Percentiles rank a stretch among this genome's conserved stretches.
phyloP scores from a whole-genome alignment of 139 green algal genomes.

The Tetradesmus obliquus region DNA sequence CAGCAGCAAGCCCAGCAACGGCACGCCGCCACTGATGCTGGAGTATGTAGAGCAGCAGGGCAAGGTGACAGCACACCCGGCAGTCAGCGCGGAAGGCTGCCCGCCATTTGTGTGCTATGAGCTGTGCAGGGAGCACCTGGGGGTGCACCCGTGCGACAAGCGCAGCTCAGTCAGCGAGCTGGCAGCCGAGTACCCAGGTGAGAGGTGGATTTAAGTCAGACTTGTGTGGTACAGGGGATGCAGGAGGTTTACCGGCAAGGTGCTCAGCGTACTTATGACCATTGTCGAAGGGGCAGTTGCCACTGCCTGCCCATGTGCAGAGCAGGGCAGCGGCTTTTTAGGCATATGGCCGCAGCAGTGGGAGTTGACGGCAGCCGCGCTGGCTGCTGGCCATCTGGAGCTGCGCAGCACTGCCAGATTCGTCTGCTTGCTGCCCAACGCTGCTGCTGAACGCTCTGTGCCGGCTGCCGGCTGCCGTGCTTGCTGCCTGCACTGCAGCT shows the following conservation, averaged over 20 bases:
- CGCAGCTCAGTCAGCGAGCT: constrained; percentile 37
- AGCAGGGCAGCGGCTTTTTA: neutral
- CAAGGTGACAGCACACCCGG: constrained; percentile 37
- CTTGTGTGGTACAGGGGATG: too few relatives aligned
- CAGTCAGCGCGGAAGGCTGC: constrained; percentile 52
- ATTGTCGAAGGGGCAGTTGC: neutral
- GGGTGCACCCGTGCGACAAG: constrained; percentile 65
- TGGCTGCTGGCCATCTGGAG: neutral
- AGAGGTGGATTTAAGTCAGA: neutral
- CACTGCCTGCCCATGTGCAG: neutral
- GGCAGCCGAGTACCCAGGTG: constrained; percentile 51
- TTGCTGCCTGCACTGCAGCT: constrained; percentile 18
- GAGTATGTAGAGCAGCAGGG: constrained; percentile 47
- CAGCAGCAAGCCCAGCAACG: neutral
- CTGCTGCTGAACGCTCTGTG: neutral
- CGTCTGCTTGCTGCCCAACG: neutral
- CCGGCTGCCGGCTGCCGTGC: neutral
- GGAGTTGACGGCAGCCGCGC: neutral
- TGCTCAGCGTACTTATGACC: neutral
- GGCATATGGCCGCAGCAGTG: neutral
- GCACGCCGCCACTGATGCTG: constrained; percentile 54
- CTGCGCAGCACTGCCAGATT: neutral
- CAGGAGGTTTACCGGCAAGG: too few relatives aligned
- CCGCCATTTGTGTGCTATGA: constrained; percentile 67
- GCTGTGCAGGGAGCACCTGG: constrained; percentile 63